Evolutionary conservation across 768 basidiomycete genomes (phyloP), one percentile per base, ranked within the genome.

Genomic region (Naganishia antarctica): DNA sequence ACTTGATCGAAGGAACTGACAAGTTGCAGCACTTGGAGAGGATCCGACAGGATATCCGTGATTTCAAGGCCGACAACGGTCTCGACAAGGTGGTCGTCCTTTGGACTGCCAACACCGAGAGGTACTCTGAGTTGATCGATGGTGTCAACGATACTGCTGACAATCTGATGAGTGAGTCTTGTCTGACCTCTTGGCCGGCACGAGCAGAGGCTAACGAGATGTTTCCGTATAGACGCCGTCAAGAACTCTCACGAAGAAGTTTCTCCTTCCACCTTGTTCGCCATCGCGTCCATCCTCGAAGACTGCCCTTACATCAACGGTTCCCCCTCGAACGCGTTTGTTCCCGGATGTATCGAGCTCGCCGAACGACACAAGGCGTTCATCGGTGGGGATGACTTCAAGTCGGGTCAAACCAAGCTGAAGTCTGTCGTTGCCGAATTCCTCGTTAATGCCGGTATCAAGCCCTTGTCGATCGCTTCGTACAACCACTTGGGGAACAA

Each of bases 401-500:
- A 98, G 83, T 91, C 90, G 7, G 93, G 94, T 8, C 93, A 97
- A 82, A 94, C 93, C 50, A 78, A 77, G 68, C 40, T 97, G 80
- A 97, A 99, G 83, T 88, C 86, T 29, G 94, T 97, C 61, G 82
- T 98, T 60, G 92, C 92, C 60, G 94, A 99, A 82, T 98, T 96
- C 85, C 85, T 98, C 70, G 94, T 97, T 76, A 96, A 96, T 76
- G 92, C 93, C 1, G 93, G 93, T 65, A 97, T 97, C 83, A 96
- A 96, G 81, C 93, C 93, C 28, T 85, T 93, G 75, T 90, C 89
- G 65, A 97, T 99, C 74, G 89, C 94, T 11, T 91, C 89, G 13
- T 98, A 99, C 83, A 98, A 97, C 83, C 94, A 98, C 77, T 86
- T 99, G 62, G 94, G 94, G 16, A 97, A 97, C 83, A 97, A 99